phyloP scores from a whole-genome alignment of 2,329 filamentous ascomycete genomes.

The Harringtonia aguacate region DNA sequence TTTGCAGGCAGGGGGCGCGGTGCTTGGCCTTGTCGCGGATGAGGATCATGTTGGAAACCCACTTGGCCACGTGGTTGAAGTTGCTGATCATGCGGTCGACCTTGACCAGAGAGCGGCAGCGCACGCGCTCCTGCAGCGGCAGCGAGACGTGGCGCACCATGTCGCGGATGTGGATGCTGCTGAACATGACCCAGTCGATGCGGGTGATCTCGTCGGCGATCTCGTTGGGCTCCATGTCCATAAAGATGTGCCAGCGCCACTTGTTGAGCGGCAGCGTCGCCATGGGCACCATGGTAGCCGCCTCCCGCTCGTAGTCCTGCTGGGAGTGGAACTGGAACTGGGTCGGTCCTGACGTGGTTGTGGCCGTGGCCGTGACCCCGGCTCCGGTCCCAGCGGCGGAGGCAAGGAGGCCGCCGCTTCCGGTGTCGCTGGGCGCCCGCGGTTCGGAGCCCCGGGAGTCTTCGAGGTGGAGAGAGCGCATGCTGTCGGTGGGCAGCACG shows the following conservation, averaged over 20 bases:
- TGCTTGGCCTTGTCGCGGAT: constrained; percentile 95
- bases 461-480: constrained; percentile 38
- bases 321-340: constrained; percentile 52
- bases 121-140: constrained; percentile 57
- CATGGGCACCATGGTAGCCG: constrained; percentile 58
- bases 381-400: too few species aligned
- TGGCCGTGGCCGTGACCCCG: too few species aligned
- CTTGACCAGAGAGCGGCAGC: constrained; percentile 67
- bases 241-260: constrained; percentile 79
- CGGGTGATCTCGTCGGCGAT: constrained; percentile 86
- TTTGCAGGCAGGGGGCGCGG: constrained; percentile 80
- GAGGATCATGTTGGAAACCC: constrained; percentile 75
- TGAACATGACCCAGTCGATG: constrained; percentile 98
- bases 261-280: constrained; percentile 66
- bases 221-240: constrained; percentile 74
- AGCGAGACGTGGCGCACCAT: constrained; percentile 85
- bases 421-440: constrained; percentile 26
- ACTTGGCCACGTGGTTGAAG: constrained; percentile 77
- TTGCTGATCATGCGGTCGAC: constrained; percentile 92
- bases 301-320: constrained; percentile 74
- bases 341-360: constrained; percentile 14
- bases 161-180: constrained; percentile 84
- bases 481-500: constrained; percentile 25
- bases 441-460: constrained; percentile 27
- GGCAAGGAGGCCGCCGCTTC: constrained; percentile 4